Evolutionary conservation across 75 land plant species (phyloP).

Genomic region (Ceratopteris richardii): DNA sequence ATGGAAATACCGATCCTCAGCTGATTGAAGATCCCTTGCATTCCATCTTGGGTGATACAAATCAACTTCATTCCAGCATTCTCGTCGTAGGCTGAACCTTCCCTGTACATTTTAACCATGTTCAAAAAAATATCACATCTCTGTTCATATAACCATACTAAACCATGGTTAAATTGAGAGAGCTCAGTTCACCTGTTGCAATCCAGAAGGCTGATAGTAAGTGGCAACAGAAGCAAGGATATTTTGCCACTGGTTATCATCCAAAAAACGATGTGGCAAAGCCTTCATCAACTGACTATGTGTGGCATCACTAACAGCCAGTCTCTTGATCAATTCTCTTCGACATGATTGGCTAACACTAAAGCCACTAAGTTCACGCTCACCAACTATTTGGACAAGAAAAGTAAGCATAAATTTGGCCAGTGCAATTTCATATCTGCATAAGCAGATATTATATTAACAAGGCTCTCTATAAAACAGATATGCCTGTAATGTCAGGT

Average conservation of each 20-base stretch:
- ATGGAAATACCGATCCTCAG: slow-evolving; percentile 81
- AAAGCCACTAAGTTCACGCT: slow-evolving; percentile 80
- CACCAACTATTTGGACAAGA: slow-evolving; percentile 65
- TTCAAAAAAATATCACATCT: not conserved
- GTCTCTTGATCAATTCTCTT: slow-evolving; percentile 68
- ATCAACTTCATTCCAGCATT: slow-evolving; percentile 84
- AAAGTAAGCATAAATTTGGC: slow-evolving; percentile 77
- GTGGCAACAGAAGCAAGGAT: slow-evolving; percentile 50
- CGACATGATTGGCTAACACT: slow-evolving; percentile 49
- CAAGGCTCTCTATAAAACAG: too few species aligned
- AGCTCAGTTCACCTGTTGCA: slow-evolving; percentile 73
- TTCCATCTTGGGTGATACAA: slow-evolving; percentile 93
- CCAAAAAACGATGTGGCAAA: slow-evolving; percentile 76
- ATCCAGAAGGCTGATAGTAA: slow-evolving; percentile 81
- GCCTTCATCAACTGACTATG: slow-evolving; percentile 81
- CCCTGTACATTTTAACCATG: slow-evolving; percentile 43
- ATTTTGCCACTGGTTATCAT: slow-evolving; percentile 57
- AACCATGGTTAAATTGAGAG: too few species aligned
- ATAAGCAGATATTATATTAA: too few species aligned
- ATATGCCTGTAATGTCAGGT: not conserved
- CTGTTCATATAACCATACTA: too few species aligned
- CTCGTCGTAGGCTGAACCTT: slow-evolving; percentile 56
- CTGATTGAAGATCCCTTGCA: slow-evolving; percentile 71
- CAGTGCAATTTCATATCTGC: slow-evolving; percentile 75
- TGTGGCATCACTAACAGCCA: slow-evolving; percentile 80